Base-by-base conservation (phyloP, 805 yeast species). In the Suhomyces prunicola region DNA sequence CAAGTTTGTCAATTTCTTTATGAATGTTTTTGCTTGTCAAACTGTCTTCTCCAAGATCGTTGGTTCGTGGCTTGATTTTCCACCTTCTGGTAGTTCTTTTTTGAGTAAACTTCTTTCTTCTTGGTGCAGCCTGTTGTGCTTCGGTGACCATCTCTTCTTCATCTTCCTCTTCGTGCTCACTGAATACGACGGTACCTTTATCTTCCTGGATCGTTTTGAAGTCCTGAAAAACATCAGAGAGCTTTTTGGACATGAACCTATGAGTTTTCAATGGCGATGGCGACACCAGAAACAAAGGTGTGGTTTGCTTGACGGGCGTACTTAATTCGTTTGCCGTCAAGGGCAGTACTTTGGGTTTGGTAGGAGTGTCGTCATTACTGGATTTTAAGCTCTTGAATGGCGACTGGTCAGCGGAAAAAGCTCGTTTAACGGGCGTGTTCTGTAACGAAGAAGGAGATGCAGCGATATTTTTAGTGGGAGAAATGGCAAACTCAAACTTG, bases 71-170 rank as follows among this genome's bases (percentile, higher is more conserved):
- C 54, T 73, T 77, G 54, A 82, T 70, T 54, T 78, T 80, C 66
- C 77, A 75, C 48, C 83, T 69, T 50, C 82, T 68, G 1, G 85
- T 81, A 0, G 79, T 74, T 59, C 86, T 65, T 65, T 82, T 82
- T 44, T 78, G 81, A 0, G 85, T 81, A 53, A 71, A 73, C 39
- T 65, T 65, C 56, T 64, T 70, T 55, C 68, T 72, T 33, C 52
- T 52, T 31, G 41, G 44, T 8, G 29, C 35, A 15, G 33, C 24
- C 7, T 27, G 47, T 15, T 35, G 23, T 17, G 39, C 4, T 15
- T 17, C 46, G 23, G 13, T 15, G 8, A 44, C 40, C 7, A 6
- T 44, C 13, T 49, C 53, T 10, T 45, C 54, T 10, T 52, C 57
- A 6, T 44, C 56, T 31, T 56, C 60, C 13, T 42, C 57, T 24